Percentiles rank a stretch among this genome's conserved stretches.
Evolutionary conservation across 805 yeast species (phyloP).

Genomic region (Ogataea populi-albae): DNA sequence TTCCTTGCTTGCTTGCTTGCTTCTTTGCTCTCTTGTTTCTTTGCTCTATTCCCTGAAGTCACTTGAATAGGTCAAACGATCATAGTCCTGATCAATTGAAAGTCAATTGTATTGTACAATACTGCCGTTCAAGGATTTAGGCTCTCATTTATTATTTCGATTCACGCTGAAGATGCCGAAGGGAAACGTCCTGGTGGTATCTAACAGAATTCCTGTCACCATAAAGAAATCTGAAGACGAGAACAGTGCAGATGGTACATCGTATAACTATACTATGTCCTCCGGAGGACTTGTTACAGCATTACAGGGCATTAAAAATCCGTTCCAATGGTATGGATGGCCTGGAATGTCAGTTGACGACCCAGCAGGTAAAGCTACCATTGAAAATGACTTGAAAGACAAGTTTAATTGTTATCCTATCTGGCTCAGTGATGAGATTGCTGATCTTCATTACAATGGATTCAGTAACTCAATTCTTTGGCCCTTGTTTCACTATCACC

Average conservation of each 20-base stretch:
- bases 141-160: too few relatives aligned
- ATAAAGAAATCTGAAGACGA: conserved; percentile 46
- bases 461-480: conserved; percentile 91
- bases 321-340: conserved; percentile 99
- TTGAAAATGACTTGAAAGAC: conserved; percentile 64
- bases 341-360: conserved; percentile 88
- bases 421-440: conserved; percentile 81
- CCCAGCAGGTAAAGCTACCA: conserved; percentile 58
- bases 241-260: conserved; percentile 39
- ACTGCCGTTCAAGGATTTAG: too few relatives aligned
- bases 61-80: too few relatives aligned
- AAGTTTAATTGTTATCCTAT: conserved; percentile 90
- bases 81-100: too few relatives aligned
- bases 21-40: too few relatives aligned
- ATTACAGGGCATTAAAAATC: conserved; percentile 83
- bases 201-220: conserved; percentile 94
- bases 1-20: too few relatives aligned
- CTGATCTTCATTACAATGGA: conserved; percentile 95
- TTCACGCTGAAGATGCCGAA: conserved; percentile 11
- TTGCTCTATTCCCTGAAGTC: too few relatives aligned
- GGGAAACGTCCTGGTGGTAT: conserved; percentile 85
- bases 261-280: conserved; percentile 84
- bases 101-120: too few relatives aligned
- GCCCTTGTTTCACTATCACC: conserved; percentile 98
- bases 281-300: conserved; percentile 98